These are phyloP conservation scores for Backusella macrospora DNA, from an alignment of 192 early-diverging fungal genomes.

Conservation along the genomic window DNA sequence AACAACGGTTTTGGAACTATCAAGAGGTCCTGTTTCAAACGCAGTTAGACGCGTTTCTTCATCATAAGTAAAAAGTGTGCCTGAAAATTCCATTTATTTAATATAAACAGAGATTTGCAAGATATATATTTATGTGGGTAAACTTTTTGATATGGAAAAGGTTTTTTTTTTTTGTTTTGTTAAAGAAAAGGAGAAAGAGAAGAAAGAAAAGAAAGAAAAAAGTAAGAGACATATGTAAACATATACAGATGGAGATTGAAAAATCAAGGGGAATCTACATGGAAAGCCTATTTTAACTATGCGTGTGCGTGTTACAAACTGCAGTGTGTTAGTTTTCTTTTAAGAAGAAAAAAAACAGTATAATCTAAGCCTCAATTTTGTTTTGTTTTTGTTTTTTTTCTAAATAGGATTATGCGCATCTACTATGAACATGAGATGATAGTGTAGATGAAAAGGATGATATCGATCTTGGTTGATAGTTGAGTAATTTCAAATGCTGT, in stretches of 20 bases:
- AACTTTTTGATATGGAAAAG: not conserved
- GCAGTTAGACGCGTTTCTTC: conserved; percentile 44
- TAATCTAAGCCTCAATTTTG: conserved; percentile 1
- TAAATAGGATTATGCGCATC: not conserved
- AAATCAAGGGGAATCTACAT: not conserved
- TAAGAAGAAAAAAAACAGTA: not conserved
- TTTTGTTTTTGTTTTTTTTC: not conserved
- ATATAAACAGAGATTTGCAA: not conserved
- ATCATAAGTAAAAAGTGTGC: conserved; percentile 45
- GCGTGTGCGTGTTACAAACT: not conserved
- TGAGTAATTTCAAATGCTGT: conserved; percentile 2
- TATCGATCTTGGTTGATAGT: conserved; percentile 19
- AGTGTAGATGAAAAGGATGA: conserved; percentile 13
- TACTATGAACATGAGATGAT: conserved; percentile 8
- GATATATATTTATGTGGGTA: too few species aligned
- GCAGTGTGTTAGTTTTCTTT: not conserved
- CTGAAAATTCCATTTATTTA: conserved; percentile 41
- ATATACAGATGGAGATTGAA: conserved; percentile 12
- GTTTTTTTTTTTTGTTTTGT: too few species aligned
- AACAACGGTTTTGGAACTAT: conserved; percentile 32
- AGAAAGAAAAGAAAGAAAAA: too few species aligned
- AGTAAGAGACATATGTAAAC: not conserved
- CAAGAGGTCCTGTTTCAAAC: conserved; percentile 43
- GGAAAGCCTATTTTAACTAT: not conserved
- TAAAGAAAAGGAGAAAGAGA: too few species aligned